Conservation (phyloP, 2,329 filamentous ascomycete species). For the Colletotrichum acutatum region DNA sequence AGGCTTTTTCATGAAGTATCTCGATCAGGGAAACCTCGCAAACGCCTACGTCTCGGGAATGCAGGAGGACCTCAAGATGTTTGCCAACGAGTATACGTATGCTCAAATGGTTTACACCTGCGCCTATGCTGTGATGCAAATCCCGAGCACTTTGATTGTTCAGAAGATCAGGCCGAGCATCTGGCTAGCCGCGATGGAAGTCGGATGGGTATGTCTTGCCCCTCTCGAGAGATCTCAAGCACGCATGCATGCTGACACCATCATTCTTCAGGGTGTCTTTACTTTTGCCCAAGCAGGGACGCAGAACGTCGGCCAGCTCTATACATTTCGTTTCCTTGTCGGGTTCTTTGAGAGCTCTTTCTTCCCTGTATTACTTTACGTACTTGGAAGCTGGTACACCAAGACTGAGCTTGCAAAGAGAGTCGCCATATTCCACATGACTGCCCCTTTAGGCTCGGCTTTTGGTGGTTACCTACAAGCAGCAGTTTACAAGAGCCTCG, state of each 20-base stretch:
- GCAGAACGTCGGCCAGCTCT: slow-evolving; percentile 47
- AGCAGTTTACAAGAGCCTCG: slow-evolving; percentile 62
- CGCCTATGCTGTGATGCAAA: slow-evolving; percentile 40
- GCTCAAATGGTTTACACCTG: slow-evolving; percentile 39
- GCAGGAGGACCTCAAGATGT: slow-evolving; percentile 40
- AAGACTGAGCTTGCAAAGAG: slow-evolving; percentile 58
- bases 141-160: slow-evolving; percentile 42
- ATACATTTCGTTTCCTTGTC: slow-evolving; percentile 55
- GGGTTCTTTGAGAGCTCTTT: slow-evolving; percentile 53
- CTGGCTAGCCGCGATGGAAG: slow-evolving; percentile 42
- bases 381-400: slow-evolving; percentile 57
- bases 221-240: too few species aligned
- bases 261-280: neutral
- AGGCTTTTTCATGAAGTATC: slow-evolving; percentile 38
- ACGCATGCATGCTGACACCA: too few species aligned
- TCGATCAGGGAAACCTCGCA: slow-evolving; percentile 41
- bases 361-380: slow-evolving; percentile 41
- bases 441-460: slow-evolving; percentile 63
- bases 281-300: slow-evolving; percentile 24
- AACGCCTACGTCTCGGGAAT: slow-evolving; percentile 43
- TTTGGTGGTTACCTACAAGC: slow-evolving; percentile 67
- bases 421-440: slow-evolving; percentile 58
- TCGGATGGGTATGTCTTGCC: slow-evolving; percentile 37
- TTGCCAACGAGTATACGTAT: slow-evolving; percentile 41
- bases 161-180: slow-evolving; percentile 42